A percentile compares a stretch with the other conserved stretches of the same genome.
Evolutionary conservation across 225 moss, liverwort and hornwort species (phyloP).

Genomic region (Sphagnum tenellum): DNA sequence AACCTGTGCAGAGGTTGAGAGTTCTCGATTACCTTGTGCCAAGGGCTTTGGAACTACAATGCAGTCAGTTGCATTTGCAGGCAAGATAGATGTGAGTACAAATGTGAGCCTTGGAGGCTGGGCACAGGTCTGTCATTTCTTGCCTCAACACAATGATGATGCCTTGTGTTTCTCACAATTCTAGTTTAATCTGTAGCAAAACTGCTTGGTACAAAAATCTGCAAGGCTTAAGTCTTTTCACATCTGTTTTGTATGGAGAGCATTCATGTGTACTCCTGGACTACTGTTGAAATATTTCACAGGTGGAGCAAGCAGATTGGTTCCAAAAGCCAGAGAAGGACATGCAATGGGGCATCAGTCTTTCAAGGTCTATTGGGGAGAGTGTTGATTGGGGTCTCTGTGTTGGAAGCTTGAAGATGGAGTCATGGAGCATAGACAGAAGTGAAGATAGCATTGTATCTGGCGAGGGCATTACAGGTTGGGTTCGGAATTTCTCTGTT

Average conservation of each 20-base stretch:
- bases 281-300: not conserved
- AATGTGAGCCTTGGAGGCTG: slow-evolving; percentile 75
- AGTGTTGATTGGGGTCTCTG: slow-evolving; percentile 34
- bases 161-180: slow-evolving; percentile 6
- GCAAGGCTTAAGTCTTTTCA: too few relatives aligned
- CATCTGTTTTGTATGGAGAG: too few relatives aligned
- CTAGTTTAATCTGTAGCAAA: too few relatives aligned
- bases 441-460: slow-evolving; percentile 16
- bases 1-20: slow-evolving; percentile 38
- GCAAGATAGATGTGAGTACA: slow-evolving; percentile 70
- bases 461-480: slow-evolving; percentile 25
- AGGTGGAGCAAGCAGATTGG: slow-evolving; percentile 57
- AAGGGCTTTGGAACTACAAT: slow-evolving; percentile 51
- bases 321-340: slow-evolving; percentile 31
- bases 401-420: slow-evolving; percentile 32
- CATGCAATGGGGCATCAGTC: slow-evolving; percentile 37
- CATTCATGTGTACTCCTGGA: not conserved
- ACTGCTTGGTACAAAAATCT: too few relatives aligned
- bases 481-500: slow-evolving; percentile 5
- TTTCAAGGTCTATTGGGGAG: slow-evolving; percentile 20
- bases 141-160: too few relatives aligned
- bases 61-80: slow-evolving; percentile 78
- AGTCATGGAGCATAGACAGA: slow-evolving; percentile 12
- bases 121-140: slow-evolving; percentile 49
- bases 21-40: slow-evolving; percentile 28